Conservation (phyloP, 73 alveolate species). For the Paramecium bursaria region DNA sequence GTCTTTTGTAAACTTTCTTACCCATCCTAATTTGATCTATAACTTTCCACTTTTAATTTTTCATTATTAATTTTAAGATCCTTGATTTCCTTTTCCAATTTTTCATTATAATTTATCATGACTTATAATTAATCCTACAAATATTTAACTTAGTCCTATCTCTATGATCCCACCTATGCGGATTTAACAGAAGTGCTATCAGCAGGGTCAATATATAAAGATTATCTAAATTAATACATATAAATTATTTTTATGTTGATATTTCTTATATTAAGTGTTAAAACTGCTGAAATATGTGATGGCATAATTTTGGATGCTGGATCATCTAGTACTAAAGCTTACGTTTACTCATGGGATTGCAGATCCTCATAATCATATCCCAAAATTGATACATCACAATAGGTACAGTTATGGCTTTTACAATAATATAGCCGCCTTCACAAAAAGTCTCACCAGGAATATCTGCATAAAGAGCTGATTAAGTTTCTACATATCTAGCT, state of each 20-base stretch:
- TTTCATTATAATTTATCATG: neutral
- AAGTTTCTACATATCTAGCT: conserved; percentile 17
- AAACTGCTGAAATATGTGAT: conserved; percentile 56
- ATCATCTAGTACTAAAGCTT: conserved; percentile 61
- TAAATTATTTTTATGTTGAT: neutral
- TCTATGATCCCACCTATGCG: conserved; percentile 24
- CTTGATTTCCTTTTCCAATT: conserved; percentile 3
- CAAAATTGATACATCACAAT: neutral
- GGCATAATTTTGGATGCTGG: conserved; percentile 67
- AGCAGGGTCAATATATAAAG: conserved; percentile 37
- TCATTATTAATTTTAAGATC: conserved; percentile 1
- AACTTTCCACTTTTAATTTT: neutral
- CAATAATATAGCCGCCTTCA: neutral
- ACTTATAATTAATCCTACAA: conserved; percentile 46
- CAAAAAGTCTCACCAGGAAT: conserved; percentile 13
- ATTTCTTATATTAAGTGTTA: neutral
- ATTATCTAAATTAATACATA: conserved; percentile 45
- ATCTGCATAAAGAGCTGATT: neutral
- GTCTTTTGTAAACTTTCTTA: neutral
- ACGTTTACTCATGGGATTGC: conserved; percentile 58
- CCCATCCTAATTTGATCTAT: neutral
- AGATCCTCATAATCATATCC: conserved; percentile 37
- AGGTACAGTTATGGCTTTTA: neutral
- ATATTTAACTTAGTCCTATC: conserved; percentile 46
- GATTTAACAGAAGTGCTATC: conserved; percentile 57